Evolutionary conservation across 805 yeast species (phyloP), one percentile per base, ranked within the genome.

Genomic region (Sugiyamaella smithiae): DNA sequence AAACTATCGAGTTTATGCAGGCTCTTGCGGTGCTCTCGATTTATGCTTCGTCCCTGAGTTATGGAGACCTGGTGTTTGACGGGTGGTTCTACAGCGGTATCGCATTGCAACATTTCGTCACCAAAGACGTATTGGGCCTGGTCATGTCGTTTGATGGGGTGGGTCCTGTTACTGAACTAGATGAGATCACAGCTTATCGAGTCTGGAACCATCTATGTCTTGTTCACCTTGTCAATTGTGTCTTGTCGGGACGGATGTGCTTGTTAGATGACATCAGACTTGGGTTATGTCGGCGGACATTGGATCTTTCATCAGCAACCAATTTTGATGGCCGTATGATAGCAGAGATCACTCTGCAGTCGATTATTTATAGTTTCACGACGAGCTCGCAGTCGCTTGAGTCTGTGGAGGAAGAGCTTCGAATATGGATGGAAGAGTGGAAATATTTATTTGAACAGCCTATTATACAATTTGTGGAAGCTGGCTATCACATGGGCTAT

Each of bases 241-340:
- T 82, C 8, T 72, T 81, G 55, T 74, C 82, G 1, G 91, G 91
- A 7, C 63, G 89, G 57, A 72, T 74, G 78, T 76, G 83, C 62
- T 65, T 81, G 22, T 63, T 84, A 5, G 88, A 83, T 59, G 81
- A 76, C 50, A 68, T 75, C 20, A 68, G 88, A 33, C 62, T 83
- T 38, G 80, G 78, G 50, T 75, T 78, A 50, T 80, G 87, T 52
- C 72, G 80, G 7, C 73, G 78, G 17, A 76, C 84, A 1, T 66
- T 82, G 43, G 78, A 80, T 33, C 64, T 79, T 32, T 71, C 81
- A 3, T 70, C 77, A 29, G 78, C 89, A 1, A 83, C 89, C 4
- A 84, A 84, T 59, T 86, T 85, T 62, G 95, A 86, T 61, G 88
- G 86, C n/a, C 67, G 93, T 50, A 84, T 86, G 80, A 82, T 85